Percentiles rank a stretch among this genome's conserved stretches.
Evolutionary conservation across 768 basidiomycete species (phyloP).

Genomic region (Podaxis sp.): DNA sequence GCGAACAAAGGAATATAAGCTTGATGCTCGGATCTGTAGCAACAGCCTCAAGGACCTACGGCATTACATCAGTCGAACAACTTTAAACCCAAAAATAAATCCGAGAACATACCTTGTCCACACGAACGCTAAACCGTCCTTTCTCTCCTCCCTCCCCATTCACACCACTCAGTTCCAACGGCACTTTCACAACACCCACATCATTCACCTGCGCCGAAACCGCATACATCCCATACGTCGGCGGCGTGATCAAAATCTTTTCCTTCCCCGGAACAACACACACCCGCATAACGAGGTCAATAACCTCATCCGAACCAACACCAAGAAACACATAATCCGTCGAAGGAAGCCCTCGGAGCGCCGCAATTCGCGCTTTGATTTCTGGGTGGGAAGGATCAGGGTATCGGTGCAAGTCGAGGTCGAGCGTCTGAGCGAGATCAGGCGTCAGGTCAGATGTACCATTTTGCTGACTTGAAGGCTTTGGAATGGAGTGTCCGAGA

Average conservation of each 20-base stretch:
- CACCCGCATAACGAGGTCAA: constrained; percentile 91
- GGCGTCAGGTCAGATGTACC: constrained; percentile 23
- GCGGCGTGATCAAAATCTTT: constrained; percentile 86
- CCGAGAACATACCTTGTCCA: constrained; percentile 64
- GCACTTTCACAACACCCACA: constrained; percentile 75
- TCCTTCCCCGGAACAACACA: constrained; percentile 80
- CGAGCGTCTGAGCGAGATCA: constrained; percentile 37
- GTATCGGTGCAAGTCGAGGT: constrained; percentile 80
- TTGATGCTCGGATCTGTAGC: constrained; percentile 78
- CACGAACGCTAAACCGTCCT: constrained; percentile 71
- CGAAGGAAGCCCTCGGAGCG: constrained; percentile 66
- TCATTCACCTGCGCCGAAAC: constrained; percentile 97
- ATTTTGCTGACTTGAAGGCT: neutral
- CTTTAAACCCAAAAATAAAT: constrained; percentile 3
- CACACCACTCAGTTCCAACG: constrained; percentile 57
- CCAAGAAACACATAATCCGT: constrained; percentile 83
- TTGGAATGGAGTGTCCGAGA: constrained; percentile 76
- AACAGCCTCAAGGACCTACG: constrained; percentile 70
- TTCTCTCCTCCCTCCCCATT: constrained; percentile 72
- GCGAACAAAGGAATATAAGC: constrained; percentile 92
- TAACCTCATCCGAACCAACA: constrained; percentile 95
- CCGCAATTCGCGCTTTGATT: constrained; percentile 76
- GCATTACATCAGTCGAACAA: neutral
- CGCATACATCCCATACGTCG: constrained; percentile 97
- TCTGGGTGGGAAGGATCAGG: constrained; percentile 86